Evolutionary conservation across 768 basidiomycete species (phyloP).

Genomic region (Baorangia bicolor): DNA sequence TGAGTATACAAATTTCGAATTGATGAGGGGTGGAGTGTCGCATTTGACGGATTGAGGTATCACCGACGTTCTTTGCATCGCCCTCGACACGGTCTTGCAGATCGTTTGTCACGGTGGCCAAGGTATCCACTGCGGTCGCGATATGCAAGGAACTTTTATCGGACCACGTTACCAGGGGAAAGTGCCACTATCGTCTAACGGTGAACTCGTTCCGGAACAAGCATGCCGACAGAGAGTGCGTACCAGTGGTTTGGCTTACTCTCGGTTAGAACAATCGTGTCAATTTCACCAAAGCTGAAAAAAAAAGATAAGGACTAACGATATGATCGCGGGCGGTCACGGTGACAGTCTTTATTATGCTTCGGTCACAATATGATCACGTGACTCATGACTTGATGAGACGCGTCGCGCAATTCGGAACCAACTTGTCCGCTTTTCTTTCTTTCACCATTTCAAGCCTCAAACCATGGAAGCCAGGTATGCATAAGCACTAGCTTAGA

Average conservation of each 20-base stretch:
- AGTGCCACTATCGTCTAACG: not conserved
- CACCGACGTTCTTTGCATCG: not conserved
- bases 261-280: too few species aligned
- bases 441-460: not conserved
- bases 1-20: not conserved
- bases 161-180: not conserved
- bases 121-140: not conserved
- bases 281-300: too few species aligned
- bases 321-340: too few species aligned
- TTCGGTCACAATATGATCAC: too few species aligned
- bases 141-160: not conserved
- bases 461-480: conserved; percentile 30
- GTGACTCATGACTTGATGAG: conserved; percentile 13
- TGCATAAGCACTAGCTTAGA: not conserved
- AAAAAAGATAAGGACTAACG: too few species aligned
- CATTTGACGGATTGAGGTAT: not conserved
- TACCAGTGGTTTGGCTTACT: too few species aligned
- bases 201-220: not conserved
- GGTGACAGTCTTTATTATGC: too few species aligned
- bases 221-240: too few species aligned
- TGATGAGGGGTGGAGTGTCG: not conserved
- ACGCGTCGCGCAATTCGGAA: conserved; percentile 24
- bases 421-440: not conserved
- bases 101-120: not conserved
- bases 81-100: not conserved